phyloP scores from a whole-genome alignment of 2,329 filamentous ascomycete genomes.

The Verticillium nonalfalfae region DNA sequence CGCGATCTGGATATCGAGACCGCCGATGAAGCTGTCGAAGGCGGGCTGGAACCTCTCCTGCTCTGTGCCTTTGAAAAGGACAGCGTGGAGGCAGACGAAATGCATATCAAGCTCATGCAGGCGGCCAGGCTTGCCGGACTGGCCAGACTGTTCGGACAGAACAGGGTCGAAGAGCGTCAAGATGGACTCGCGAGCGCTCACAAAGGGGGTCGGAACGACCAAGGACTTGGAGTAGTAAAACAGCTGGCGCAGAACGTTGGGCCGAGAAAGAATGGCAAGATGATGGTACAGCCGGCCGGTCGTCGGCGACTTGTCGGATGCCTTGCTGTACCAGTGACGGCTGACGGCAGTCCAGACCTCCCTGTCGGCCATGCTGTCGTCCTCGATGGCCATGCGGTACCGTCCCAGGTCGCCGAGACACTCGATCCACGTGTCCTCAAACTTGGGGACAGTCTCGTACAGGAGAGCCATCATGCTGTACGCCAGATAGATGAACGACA shows the following conservation, averaged over 20 bases:
- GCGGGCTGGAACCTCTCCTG: conserved; percentile 38
- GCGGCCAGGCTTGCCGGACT: conserved; percentile 24
- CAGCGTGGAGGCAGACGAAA: conserved; percentile 58
- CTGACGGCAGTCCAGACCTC: conserved; percentile 80
- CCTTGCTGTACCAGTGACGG: conserved; percentile 77
- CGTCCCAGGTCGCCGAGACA: conserved; percentile 81
- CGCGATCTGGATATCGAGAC: conserved; percentile 52
- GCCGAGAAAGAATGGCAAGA: conserved; percentile 69
- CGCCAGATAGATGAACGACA: conserved; percentile 80
- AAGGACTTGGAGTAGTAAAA: conserved; percentile 68
- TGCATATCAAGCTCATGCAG: conserved; percentile 44
- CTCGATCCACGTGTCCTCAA: conserved; percentile 89
- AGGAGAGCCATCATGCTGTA: conserved; percentile 87
- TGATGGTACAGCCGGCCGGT: conserved; percentile 84
- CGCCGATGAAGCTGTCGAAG: conserved; percentile 40
- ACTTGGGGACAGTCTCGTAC: conserved; percentile 76
- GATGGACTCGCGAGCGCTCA: conserved; percentile 62
- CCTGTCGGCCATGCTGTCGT: conserved; percentile 66
- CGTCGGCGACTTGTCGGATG: conserved; percentile 67
- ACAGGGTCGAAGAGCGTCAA: conserved; percentile 62
- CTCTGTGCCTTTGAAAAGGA: conserved; percentile 51
- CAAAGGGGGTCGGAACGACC: conserved; percentile 61
- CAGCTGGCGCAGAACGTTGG: conserved; percentile 63
- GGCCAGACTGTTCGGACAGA: conserved; percentile 19
- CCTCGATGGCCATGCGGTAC: conserved; percentile 86